Evolutionary conservation across 352 stramenopile genomes (phyloP).

Genomic region (Lagenidium giganteum): DNA sequence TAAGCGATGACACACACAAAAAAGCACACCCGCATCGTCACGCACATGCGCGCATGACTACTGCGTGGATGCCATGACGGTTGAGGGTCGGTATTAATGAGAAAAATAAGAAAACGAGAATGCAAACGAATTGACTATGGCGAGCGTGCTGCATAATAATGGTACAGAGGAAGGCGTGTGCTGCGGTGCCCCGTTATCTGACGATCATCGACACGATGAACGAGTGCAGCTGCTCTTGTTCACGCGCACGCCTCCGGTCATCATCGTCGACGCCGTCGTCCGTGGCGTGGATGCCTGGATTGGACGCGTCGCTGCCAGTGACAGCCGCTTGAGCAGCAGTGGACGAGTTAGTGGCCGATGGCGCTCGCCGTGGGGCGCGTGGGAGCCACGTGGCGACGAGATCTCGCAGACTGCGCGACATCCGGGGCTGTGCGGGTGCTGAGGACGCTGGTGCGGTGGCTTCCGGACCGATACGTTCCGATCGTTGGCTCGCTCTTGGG

Average conservation of each 20-base stretch:
- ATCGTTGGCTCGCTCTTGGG: constrained; percentile 22
- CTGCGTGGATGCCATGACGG: too few relatives aligned
- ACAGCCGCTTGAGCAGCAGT: not conserved
- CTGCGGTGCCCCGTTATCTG: too few relatives aligned
- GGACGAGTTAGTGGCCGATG: not conserved
- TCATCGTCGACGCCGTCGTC: not conserved
- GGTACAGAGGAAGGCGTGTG: too few relatives aligned
- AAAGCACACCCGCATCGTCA: not conserved
- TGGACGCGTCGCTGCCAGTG: not conserved
- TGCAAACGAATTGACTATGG: too few relatives aligned
- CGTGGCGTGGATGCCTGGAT: not conserved
- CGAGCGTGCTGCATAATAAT: too few relatives aligned
- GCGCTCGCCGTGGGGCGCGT: not conserved
- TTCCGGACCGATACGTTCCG: constrained; percentile 28
- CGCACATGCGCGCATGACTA: too few relatives aligned
- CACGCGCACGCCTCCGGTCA: too few relatives aligned
- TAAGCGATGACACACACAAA: constrained; percentile 21
- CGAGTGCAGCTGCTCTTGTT: too few relatives aligned
- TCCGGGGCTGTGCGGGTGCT: constrained; percentile 19
- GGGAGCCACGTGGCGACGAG: constrained; percentile 22
- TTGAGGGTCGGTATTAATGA: too few relatives aligned
- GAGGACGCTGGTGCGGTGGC: constrained; percentile 22
- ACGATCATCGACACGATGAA: constrained; percentile 18
- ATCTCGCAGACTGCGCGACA: constrained; percentile 43
- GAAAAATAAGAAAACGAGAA: too few relatives aligned